Evolutionary conservation across 345 rosid species (phyloP).

Genomic region (Cardamine resedifolia): DNA sequence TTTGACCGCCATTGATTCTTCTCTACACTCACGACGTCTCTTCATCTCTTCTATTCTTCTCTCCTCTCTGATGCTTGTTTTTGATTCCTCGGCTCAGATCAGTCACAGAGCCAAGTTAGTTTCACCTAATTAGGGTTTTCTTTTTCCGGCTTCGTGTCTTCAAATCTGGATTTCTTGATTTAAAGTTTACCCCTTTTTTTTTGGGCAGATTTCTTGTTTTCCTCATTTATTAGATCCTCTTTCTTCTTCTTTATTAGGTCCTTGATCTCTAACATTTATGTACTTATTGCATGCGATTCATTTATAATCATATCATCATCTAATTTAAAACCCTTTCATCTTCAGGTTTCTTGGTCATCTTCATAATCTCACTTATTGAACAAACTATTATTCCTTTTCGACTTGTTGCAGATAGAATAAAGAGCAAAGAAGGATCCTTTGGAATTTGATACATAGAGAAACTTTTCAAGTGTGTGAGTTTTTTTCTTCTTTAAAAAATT

Average conservation of each 20-base stretch:
- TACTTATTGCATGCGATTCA: no score
- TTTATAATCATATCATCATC: conserved; percentile 8
- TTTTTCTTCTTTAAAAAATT: neutral
- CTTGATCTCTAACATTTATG: neutral
- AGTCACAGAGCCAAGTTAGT: conserved; percentile 47
- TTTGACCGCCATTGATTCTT: conserved; percentile 63
- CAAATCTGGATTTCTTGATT: conserved; percentile 22
- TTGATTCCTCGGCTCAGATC: conserved; percentile 48
- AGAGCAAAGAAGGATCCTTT: conserved; percentile 24
- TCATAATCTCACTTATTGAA: neutral
- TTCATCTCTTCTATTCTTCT: conserved; percentile 25
- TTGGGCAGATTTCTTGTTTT: neutral
- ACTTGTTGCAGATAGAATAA: conserved; percentile 24
- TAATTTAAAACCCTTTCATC: neutral
- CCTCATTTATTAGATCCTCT: conserved; percentile 17
- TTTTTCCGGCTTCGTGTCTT: no score
- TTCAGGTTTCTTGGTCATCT: neutral
- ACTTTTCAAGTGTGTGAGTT: neutral
- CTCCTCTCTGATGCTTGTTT: conserved; percentile 25
- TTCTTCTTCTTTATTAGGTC: conserved; percentile 3
- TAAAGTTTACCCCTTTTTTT: neutral
- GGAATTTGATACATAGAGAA: conserved; percentile 27
- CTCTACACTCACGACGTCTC: conserved; percentile 38
- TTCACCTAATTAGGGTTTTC: conserved; percentile 29
- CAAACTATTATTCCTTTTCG: conserved; percentile 2